phyloP scores from a whole-genome alignment of 352 stramenopile species.

The Phytophthora parvispora region DNA sequence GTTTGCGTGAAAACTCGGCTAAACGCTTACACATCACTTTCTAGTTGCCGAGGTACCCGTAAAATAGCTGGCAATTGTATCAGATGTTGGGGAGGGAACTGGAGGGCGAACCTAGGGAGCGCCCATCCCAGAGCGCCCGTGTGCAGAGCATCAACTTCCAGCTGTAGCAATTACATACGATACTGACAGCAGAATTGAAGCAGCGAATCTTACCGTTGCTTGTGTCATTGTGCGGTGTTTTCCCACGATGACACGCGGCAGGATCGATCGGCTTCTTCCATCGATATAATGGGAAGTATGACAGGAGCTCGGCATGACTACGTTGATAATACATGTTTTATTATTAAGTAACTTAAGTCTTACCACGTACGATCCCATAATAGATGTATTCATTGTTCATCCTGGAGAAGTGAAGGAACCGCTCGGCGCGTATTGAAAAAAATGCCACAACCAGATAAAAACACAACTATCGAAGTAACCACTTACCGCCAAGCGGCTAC shows the following conservation, averaged over 20 bases:
- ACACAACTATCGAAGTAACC: not conserved
- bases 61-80: not conserved
- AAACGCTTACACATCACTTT: not conserved
- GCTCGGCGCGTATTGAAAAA: not conserved
- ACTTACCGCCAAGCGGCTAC: not conserved
- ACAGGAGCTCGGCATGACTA: not conserved
- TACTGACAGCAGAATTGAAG: not conserved
- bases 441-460: not conserved
- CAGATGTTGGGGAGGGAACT: not conserved
- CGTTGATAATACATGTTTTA: not conserved
- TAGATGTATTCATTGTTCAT: not conserved
- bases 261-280: not conserved
- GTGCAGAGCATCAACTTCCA: not conserved
- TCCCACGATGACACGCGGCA: not conserved
- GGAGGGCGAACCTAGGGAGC: not conserved
- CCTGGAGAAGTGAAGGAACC: not conserved
- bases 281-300: not conserved
- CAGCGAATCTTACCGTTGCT: not conserved
- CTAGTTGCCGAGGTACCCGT: not conserved
- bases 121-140: not conserved
- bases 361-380: not conserved
- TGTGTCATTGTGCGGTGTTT: not conserved
- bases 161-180: not conserved
- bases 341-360: not conserved
- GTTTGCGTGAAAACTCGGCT: not conserved